Percentiles rank a stretch among this genome's conserved stretches.
Conservation (phyloP, 2,329 filamentous ascomycete genomes). For the Ophiostoma novo-ulmi region DNA sequence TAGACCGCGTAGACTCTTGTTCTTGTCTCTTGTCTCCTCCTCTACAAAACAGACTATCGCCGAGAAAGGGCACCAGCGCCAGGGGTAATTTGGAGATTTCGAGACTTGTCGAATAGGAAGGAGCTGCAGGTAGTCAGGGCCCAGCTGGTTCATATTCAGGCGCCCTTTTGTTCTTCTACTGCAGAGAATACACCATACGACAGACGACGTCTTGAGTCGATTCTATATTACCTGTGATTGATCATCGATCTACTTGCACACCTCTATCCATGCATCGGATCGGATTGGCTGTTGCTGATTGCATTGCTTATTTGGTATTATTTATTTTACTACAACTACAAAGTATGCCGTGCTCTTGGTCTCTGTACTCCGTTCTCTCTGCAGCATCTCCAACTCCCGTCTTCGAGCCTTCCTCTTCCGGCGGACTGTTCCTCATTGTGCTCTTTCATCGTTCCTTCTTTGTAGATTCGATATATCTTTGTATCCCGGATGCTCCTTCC, state of each 20-base stretch:
- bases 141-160: too few species aligned
- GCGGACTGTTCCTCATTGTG: background rate
- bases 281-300: background rate
- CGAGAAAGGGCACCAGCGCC: slow-evolving; percentile 9
- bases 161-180: background rate
- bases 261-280: background rate
- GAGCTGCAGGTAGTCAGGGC: too few species aligned
- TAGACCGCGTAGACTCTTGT: slow-evolving; percentile 20
- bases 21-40: background rate
- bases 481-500: background rate
- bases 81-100: background rate
- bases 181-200: background rate
- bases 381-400: background rate
- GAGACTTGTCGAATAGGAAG: slow-evolving; percentile 5
- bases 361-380: too few species aligned
- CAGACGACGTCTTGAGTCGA: background rate
- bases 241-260: background rate
- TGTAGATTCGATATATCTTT: background rate
- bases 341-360: background rate
- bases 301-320: background rate
- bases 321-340: background rate
- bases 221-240: background rate
- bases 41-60: slow-evolving; percentile 8
- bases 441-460: background rate
- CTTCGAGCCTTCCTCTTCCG: background rate